Conservation (phyloP, 192 early-diverging fungal species). For the Linnemannia elongata region DNA sequence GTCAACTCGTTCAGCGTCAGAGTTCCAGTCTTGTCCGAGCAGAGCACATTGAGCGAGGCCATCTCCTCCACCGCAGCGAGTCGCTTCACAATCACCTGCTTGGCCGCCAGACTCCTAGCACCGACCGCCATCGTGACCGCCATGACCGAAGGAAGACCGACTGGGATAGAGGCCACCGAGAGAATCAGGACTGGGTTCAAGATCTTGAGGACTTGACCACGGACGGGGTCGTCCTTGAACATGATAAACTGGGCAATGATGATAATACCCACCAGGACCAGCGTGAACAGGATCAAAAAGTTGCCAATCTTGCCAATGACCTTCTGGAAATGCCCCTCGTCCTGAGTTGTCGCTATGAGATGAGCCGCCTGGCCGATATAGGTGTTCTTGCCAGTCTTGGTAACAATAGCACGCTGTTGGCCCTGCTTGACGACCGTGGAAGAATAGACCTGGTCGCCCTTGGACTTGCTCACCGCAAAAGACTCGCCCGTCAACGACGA, state of each 20-base stretch:
- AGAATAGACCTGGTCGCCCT: conserved; percentile 86
- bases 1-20: conserved; percentile 92
- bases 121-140: conserved; percentile 96
- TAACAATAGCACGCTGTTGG: conserved; percentile 89
- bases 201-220: conserved; percentile 71
- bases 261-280: conserved; percentile 79
- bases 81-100: conserved; percentile 94
- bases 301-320: conserved; percentile 94
- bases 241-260: conserved; percentile 74
- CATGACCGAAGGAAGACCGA: conserved; percentile 94
- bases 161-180: conserved; percentile 92
- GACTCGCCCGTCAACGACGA: conserved; percentile 94
- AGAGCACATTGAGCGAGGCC: conserved; percentile 88
- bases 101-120: conserved; percentile 86
- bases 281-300: conserved; percentile 87
- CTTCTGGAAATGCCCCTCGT: conserved; percentile 96
- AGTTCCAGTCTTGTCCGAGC: conserved; percentile 91
- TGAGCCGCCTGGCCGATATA: conserved; percentile 93
- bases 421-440: conserved; percentile 94
- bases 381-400: conserved; percentile 90
- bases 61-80: conserved; percentile 95
- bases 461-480: conserved; percentile 85
- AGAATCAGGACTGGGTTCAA: conserved; percentile 82
- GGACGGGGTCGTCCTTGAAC: conserved; percentile 56
- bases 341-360: conserved; percentile 86